phyloP scores from a whole-genome alignment of 2,329 filamentous ascomycete species.

The Pestalotiopsis sp. region DNA sequence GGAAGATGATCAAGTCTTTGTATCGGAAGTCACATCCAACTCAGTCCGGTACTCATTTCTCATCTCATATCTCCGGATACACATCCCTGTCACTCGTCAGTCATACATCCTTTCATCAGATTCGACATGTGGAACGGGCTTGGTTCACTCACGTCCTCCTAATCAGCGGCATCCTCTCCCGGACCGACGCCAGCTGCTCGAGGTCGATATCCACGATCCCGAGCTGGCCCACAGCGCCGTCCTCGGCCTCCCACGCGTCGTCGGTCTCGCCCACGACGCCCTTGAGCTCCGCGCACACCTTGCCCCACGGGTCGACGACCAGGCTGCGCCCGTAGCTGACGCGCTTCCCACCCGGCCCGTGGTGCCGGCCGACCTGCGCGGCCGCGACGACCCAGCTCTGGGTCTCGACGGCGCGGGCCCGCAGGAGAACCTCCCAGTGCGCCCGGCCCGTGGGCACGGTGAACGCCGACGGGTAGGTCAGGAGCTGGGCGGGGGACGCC shows the following conservation, averaged over 20 bases:
- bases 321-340: constrained; percentile 85
- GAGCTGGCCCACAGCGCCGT: constrained; percentile 45
- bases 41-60: background rate
- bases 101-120: background rate
- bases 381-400: constrained; percentile 86
- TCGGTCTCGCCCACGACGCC: constrained; percentile 49
- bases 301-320: constrained; percentile 86
- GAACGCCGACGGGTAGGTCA: constrained; percentile 89
- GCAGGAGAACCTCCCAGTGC: constrained; percentile 82
- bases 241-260: constrained; percentile 29
- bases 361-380: constrained; percentile 71
- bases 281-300: constrained; percentile 66
- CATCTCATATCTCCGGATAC: constrained; percentile 23
- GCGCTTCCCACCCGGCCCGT: constrained; percentile 51
- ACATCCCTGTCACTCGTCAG: constrained; percentile 25
- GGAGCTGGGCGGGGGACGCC: constrained; percentile 60
- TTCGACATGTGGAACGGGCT: background rate
- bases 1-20: too few relatives aligned
- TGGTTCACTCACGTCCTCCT: constrained; percentile 49
- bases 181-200: constrained; percentile 46
- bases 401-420: constrained; percentile 83
- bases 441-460: constrained; percentile 81
- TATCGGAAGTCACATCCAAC: too few relatives aligned
- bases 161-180: constrained; percentile 54
- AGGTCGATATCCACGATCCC: constrained; percentile 58